Base-by-base conservation (phyloP, 1,284 basidiomycete species). In the Moniliella sp. region DNA sequence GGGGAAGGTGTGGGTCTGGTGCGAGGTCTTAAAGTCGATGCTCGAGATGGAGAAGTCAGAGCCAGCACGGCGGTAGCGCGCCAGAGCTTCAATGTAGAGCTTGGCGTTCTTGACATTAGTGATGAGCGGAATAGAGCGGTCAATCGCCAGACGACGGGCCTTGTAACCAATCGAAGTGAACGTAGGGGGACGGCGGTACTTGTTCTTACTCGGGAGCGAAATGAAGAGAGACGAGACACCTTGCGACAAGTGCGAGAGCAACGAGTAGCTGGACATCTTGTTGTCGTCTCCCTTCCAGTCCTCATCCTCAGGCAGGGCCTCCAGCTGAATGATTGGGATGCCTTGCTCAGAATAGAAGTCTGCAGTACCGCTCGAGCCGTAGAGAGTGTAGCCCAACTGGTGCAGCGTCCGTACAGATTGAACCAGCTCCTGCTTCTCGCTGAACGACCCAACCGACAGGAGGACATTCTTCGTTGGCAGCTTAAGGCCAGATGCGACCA, bases 91-190 rank as follows among this genome's bases (percentile, higher is more conserved):
- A 25, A 83, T 78, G 31, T 97, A 73, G 54, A 99, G 70, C 65
- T 97, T 97, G 42, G 91, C 91, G 59, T 84, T 86, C 69, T 99
- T 97, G 65, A 97, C 79, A 61, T 99, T 97, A 37, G 88, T 97
- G 61, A 97, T 84, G 33, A 97, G 69, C 0, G 91, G 88, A 23
- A 97, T 76, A 18, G 84, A 86, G 56, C 88, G 93, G 64, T 99
- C 88, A 43, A 99, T 88, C 12, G 91, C 88, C 79, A 94, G 86
- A 45, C 88, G 78, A 60, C 91, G 79, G 18, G 84, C 88, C 42
- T 75, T 74, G 64, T 97, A 97, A 8, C 88, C 91, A 63, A 91
- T 88, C 61, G 83, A 93, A 35, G 83, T 75, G 62, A 94, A 97
- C 62, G 78, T 88, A 10, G 84, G 86, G 5, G 88, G 88, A 28